Base-by-base conservation (phyloP, 108 stramenopile genomes). In the Ochromonas danica region DNA sequence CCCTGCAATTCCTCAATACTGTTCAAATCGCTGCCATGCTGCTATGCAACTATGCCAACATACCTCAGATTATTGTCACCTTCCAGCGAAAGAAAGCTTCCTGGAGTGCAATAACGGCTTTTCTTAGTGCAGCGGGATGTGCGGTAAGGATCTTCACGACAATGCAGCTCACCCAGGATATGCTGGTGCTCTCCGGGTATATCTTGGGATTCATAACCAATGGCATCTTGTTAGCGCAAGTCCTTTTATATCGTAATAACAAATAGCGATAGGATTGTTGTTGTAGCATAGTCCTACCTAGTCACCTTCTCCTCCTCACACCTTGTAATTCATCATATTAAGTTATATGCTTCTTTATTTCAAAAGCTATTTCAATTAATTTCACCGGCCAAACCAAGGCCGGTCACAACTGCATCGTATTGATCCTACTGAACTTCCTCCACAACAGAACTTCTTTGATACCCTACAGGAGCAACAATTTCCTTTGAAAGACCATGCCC, bases 71-170 rank as follows among this genome's bases (percentile, higher is more conserved):
- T 67, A 28, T 67, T 6, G 3, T 67, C 10, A 35, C 63, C 17
- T 67, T 35, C 63, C 17, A 67, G 25, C 3, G 14, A 10, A 67
- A 33, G 31, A 28, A 67, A 31, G 35, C 63, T 6, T 28, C 63
- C 25, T 67, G 63, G 63, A 67, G 63, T 67, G 30, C 33, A 35
- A 36, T 67, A 14, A 67, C 63, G 27, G 63, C 63, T 10, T 3
- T 6, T 35, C 3, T 67, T 3, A 67, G 63, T 36, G 35, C 25
- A 25, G 35, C 31, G 27, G 63, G 63, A 28, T 31, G 31, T 36
- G 6, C 25, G 6, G 25, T 67, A 35, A 3, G 63, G 6, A 33
- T 67, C 6, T 36, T 31, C 10, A 67, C 63, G 10, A 67, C 63
- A 22, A 35, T 67, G 6, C 63, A 67, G 31, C 25, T 67, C 14